Conservation (phyloP, 2,329 filamentous ascomycete species). For the Nemania sp. region DNA sequence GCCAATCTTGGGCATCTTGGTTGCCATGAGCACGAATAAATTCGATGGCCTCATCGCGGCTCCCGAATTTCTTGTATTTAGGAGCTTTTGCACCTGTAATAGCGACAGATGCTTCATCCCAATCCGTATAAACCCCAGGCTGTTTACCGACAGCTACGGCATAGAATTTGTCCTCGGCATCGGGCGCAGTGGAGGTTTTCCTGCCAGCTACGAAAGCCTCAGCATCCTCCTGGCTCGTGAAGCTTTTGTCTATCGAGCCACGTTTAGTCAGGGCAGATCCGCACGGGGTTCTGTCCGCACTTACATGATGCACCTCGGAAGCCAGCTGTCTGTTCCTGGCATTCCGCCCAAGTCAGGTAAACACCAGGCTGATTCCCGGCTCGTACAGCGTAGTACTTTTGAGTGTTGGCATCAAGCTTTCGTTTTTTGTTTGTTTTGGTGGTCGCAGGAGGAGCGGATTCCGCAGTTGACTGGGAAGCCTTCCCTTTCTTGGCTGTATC, state of each 20-base stretch:
- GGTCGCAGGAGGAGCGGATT: conserved; percentile 6
- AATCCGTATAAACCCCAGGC: conserved; percentile 64
- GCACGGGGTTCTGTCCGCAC: conserved; percentile 41
- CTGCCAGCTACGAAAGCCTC: conserved; percentile 72
- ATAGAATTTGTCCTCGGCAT: conserved; percentile 56
- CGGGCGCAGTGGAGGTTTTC: conserved; percentile 45
- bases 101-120: conserved; percentile 72
- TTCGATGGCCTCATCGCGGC: conserved; percentile 72
- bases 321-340: conserved; percentile 61
- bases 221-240: conserved; percentile 73
- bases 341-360: conserved; percentile 65
- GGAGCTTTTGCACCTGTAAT: conserved; percentile 73
- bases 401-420: conserved; percentile 48
- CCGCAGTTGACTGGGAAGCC: conserved; percentile 15
- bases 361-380: conserved; percentile 61
- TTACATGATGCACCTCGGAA: conserved; percentile 69
- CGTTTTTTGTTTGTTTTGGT: conserved; percentile 48
- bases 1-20: conserved; percentile 46
- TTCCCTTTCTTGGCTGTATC: conserved; percentile 26
- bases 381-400: conserved; percentile 67
- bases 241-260: conserved; percentile 71
- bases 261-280: conserved; percentile 7
- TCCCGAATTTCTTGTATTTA: conserved; percentile 71
- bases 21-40: conserved; percentile 65
- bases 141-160: conserved; percentile 62